Conservation (phyloP, 1,284 basidiomycete genomes). For the Hypsizygus ulmarius region DNA sequence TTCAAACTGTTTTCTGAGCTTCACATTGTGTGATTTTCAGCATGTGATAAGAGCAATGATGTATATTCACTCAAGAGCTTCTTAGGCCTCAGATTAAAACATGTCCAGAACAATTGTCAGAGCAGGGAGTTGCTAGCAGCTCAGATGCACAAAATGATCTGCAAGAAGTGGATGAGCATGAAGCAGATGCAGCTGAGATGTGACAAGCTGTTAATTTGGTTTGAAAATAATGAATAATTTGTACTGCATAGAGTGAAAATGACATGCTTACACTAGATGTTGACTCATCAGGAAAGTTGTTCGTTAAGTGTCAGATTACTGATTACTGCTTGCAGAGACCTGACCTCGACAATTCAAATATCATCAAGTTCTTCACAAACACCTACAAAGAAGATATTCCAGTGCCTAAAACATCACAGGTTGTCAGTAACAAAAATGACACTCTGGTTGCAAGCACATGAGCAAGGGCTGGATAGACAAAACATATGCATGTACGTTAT, state of each 20-base stretch:
- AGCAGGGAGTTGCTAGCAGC: background rate
- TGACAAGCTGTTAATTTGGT: background rate
- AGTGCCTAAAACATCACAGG: background rate
- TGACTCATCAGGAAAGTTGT: background rate
- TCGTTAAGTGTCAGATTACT: constrained; percentile 21
- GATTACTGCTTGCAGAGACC: constrained; percentile 27
- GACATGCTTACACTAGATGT: background rate
- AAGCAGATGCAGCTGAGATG: background rate
- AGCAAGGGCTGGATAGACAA: background rate
- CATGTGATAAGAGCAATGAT: too few species aligned
- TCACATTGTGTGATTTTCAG: too few species aligned
- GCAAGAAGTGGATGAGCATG: too few species aligned
- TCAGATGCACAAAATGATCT: background rate
- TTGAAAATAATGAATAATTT: background rate
- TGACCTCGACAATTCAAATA: constrained; percentile 15
- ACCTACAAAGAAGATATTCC: constrained; percentile 27
- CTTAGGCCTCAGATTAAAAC: too few species aligned
- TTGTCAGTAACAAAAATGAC: background rate
- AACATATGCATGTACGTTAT: constrained; percentile 2
- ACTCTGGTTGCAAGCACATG: background rate
- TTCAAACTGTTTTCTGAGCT: too few species aligned
- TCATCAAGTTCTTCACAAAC: constrained; percentile 27
- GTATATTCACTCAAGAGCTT: too few species aligned
- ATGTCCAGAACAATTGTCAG: constrained; percentile 1
- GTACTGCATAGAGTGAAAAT: background rate